Conservation (phyloP, 1,284 basidiomycete species). For the Exobasidium rhododendri region DNA sequence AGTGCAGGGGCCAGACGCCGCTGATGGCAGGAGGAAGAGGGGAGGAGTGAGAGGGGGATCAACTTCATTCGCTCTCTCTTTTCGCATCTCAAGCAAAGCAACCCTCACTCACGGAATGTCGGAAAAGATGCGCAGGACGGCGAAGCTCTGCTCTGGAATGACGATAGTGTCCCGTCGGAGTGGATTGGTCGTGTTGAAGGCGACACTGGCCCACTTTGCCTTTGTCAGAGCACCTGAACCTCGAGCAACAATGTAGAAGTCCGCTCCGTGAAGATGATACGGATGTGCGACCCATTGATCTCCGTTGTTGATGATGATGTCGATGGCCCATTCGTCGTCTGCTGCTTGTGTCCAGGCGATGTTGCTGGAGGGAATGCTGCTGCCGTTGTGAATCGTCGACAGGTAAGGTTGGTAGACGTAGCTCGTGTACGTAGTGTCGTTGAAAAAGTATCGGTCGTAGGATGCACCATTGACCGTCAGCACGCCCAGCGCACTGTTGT, state of each 20-base stretch:
- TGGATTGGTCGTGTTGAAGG: constrained; percentile 51
- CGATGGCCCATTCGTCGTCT: constrained; percentile 32
- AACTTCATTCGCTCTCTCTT: no score
- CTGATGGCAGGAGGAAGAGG: no score
- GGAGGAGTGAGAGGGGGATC: no score
- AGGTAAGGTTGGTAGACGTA: constrained; percentile 46
- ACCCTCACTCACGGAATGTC: no score
- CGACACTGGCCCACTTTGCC: constrained; percentile 18
- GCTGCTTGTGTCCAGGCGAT: constrained; percentile 24
- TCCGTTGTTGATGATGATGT: constrained; percentile 54
- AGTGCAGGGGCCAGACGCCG: constrained; percentile 25
- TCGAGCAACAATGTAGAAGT: constrained; percentile 48
- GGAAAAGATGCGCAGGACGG: constrained; percentile 38
- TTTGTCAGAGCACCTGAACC: constrained; percentile 46
- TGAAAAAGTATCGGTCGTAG: constrained; percentile 31
- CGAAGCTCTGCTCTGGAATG: constrained; percentile 35
- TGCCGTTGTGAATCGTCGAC: constrained; percentile 24
- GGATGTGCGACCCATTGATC: constrained; percentile 53
- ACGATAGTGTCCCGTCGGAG: constrained; percentile 55
- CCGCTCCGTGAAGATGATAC: constrained; percentile 28
- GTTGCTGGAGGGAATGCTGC: constrained; percentile 22
- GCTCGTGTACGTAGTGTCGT: constrained; percentile 30
- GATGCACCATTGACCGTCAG: constrained; percentile 23
- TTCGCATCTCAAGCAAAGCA: no score
- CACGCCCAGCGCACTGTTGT: neutral